These are phyloP conservation scores for Puccinia coronata DNA, from an alignment of 1,284 basidiomycete species.

Conservation along the genomic window DNA sequence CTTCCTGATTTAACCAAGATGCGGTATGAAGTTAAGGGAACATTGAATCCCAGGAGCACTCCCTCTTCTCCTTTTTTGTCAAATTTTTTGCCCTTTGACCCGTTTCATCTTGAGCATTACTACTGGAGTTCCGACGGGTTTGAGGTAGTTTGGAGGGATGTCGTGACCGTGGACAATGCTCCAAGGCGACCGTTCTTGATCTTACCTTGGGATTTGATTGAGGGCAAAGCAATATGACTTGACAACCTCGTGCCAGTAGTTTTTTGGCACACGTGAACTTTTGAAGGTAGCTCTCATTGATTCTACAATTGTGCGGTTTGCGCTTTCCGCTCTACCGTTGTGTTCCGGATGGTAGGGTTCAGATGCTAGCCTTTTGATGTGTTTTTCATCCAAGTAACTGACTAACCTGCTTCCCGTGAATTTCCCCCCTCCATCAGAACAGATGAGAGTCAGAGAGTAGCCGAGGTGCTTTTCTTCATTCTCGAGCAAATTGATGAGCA, in stretches of 20 bases:
- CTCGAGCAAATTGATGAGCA: not conserved
- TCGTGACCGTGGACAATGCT: too few species aligned
- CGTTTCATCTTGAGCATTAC: too few species aligned
- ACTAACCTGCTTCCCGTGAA: not conserved
- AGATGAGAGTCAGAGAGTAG: not conserved
- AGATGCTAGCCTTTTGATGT: not conserved
- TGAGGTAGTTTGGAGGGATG: too few species aligned
- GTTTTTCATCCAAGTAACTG: not conserved
- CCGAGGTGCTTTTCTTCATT: not conserved
- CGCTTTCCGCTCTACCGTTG: not conserved
- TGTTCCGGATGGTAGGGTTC: not conserved
- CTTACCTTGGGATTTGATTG: not conserved
- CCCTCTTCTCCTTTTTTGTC: too few species aligned
- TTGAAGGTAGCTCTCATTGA: not conserved
- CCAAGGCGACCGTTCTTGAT: too few species aligned
- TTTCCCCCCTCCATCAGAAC: not conserved
- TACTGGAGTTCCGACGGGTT: too few species aligned
- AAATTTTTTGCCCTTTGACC: too few species aligned
- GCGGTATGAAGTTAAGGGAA: too few species aligned
- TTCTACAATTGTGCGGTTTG: not conserved
- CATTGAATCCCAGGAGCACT: too few species aligned
- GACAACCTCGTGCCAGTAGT: not conserved
- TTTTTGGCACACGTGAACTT: not conserved
- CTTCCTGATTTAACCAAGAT: too few species aligned
- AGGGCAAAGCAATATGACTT: not conserved